Conservation (phyloP, 257 asterid genomes). For the Ocimum tenuiflorum region DNA sequence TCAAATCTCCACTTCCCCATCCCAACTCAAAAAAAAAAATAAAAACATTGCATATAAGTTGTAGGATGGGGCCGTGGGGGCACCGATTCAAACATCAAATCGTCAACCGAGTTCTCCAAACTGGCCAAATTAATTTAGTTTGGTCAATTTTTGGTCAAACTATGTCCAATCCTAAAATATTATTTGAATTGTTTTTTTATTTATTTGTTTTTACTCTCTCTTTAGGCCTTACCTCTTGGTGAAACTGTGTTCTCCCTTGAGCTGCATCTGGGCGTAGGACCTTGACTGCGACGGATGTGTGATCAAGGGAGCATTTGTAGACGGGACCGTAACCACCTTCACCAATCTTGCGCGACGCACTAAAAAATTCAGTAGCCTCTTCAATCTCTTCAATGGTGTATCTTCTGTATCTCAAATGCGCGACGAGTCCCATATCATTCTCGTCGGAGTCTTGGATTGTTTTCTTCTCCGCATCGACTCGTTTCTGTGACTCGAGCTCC, state of each 20-base stretch:
- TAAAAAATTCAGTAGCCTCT: slow-evolving; percentile 54
- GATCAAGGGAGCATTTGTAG: slow-evolving; percentile 74
- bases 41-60: no score
- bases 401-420: slow-evolving; percentile 48
- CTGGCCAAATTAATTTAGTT: no score
- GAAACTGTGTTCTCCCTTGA: slow-evolving; percentile 82
- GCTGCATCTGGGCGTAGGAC: slow-evolving; percentile 84
- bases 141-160: no score
- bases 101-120: no score
- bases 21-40: no score
- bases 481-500: slow-evolving; percentile 34
- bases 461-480: slow-evolving; percentile 35
- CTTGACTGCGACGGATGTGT: slow-evolving; percentile 75
- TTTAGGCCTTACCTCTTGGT: slow-evolving; percentile 52
- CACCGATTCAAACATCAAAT: no score
- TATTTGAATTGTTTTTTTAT: no score
- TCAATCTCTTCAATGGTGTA: slow-evolving; percentile 73
- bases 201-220: neutral
- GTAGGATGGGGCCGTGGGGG: no score
- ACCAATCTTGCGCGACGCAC: slow-evolving; percentile 56
- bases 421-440: neutral
- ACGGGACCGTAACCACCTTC: slow-evolving; percentile 99
- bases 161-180: no score
- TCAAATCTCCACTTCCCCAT: no score
- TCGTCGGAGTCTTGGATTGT: slow-evolving; percentile 25